Conservation (phyloP, 2,329 filamentous ascomycete species). For the Bipolaris gigantea region DNA sequence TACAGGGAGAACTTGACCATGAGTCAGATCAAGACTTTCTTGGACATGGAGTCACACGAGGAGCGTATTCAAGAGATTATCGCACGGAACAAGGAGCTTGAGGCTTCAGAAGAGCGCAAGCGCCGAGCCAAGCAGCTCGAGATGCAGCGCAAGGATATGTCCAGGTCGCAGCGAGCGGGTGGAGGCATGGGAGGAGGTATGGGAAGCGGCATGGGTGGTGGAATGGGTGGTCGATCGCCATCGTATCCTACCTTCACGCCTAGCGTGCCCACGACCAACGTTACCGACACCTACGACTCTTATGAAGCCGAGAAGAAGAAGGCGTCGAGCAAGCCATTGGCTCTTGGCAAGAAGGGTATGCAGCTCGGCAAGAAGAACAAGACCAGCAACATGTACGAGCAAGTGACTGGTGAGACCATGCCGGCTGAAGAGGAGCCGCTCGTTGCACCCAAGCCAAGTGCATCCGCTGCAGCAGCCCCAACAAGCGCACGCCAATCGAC, state of each 20-base stretch:
- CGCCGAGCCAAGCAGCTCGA: conserved; percentile 98
- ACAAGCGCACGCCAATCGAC: conserved; percentile 62
- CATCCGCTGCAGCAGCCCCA: conserved; percentile 56
- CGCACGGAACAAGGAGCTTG: conserved; percentile 90
- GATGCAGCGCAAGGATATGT: conserved; percentile 96
- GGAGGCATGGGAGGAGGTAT: conserved; percentile 35
- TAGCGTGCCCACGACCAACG: conserved; percentile 67
- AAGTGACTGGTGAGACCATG: conserved; percentile 80
- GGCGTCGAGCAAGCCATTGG: conserved; percentile 73
- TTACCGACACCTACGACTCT: conserved; percentile 82
- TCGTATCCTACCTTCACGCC: conserved; percentile 89
- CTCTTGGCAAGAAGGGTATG: conserved; percentile 95
- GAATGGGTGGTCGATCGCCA: conserved; percentile 70
- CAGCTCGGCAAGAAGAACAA: conserved; percentile 99
- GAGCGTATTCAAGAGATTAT: conserved; percentile 86
- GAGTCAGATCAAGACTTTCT: conserved; percentile 97
- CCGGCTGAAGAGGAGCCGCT: conserved; percentile 85
- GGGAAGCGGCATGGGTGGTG: conserved; percentile 32
- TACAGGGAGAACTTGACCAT: conserved; percentile 96
- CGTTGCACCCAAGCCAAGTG: conserved; percentile 59
- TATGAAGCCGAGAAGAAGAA: conserved; percentile 99
- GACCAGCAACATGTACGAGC: conserved; percentile 95
- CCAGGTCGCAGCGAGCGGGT: conserved; percentile 66
- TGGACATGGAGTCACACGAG: conserved; percentile 99
- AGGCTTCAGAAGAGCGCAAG: conserved; percentile 97